phyloP scores from a whole-genome alignment of 176 grass and related monocot genomes.

The Oryza coarctata region DNA sequence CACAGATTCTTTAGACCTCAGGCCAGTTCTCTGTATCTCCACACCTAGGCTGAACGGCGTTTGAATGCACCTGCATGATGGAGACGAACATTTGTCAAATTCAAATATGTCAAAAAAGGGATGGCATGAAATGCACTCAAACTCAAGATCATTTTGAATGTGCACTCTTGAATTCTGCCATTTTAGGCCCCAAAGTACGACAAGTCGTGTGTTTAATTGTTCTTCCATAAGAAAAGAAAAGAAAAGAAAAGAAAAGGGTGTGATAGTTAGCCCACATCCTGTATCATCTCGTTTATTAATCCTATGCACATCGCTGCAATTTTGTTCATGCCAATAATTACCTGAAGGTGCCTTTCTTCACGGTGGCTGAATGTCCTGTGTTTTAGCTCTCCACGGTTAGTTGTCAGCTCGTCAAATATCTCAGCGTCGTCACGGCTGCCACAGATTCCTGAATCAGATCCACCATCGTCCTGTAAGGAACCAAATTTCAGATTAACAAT shows the following conservation, averaged over 20 bases:
- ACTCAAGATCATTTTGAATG: constrained; percentile 37
- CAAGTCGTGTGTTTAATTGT: not conserved
- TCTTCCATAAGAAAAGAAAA: constrained; percentile 21
- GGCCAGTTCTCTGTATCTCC: constrained; percentile 9
- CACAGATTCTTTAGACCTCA: not conserved
- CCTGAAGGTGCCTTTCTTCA: constrained; percentile 66
- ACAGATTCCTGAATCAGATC: constrained; percentile 37
- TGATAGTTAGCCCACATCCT: not conserved
- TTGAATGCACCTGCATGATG: constrained; percentile 33
- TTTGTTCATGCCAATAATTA: constrained; percentile 4
- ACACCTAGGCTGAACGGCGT: constrained; percentile 31
- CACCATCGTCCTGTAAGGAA: constrained; percentile 43
- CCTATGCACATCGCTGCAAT: not conserved
- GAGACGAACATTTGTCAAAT: constrained; percentile 1
- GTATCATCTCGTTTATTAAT: not conserved
- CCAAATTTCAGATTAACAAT: not conserved
- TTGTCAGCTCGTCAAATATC: constrained; percentile 84
- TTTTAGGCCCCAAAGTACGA: not conserved
- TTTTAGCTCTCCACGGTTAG: constrained; percentile 82
- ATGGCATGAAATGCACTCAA: not conserved
- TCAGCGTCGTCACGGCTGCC: constrained; percentile 54
- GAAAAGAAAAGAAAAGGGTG: constrained; percentile 1
- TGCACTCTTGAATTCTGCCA: constrained; percentile 18
- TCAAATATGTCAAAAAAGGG: not conserved
- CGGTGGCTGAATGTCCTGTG: constrained; percentile 46